phyloP scores from a whole-genome alignment of 2,329 filamentous ascomycete species.

The Fusarium sp. region DNA sequence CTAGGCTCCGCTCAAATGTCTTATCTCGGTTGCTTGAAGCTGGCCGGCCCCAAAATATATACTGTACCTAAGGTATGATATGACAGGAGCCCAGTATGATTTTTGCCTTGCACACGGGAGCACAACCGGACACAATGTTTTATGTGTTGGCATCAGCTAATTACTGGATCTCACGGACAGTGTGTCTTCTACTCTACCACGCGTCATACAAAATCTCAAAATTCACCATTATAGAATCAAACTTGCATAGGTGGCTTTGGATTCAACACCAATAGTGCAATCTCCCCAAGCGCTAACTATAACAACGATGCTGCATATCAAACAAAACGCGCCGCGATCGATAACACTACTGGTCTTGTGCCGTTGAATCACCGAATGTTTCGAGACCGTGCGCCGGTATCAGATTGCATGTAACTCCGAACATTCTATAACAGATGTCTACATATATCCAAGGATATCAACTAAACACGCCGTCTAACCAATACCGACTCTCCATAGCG shows the following conservation, averaged over 20 bases:
- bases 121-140: slow-evolving; percentile 11
- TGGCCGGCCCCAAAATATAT: slow-evolving; percentile 17
- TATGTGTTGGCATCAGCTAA: slow-evolving; percentile 21
- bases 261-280: not conserved
- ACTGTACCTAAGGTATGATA: not conserved
- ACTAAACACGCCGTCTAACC: slow-evolving; percentile 20
- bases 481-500: slow-evolving; percentile 5
- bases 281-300: not conserved
- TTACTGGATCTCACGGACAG: not conserved
- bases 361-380: slow-evolving; percentile 25
- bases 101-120: slow-evolving; percentile 3
- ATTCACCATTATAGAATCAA: not conserved
- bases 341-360: slow-evolving; percentile 2
- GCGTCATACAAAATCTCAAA: not conserved
- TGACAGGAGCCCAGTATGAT: slow-evolving; percentile 4
- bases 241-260: not conserved
- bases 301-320: slow-evolving; percentile 8
- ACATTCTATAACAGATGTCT: slow-evolving; percentile 22
- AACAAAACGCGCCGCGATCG: slow-evolving; percentile 25
- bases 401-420: slow-evolving; percentile 17
- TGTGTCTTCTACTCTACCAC: not conserved
- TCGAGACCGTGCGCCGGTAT: slow-evolving; percentile 14
- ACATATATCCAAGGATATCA: slow-evolving; percentile 34
- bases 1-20: slow-evolving; percentile 30
- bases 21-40: slow-evolving; percentile 39